Evolutionary conservation across 257 asterid species (phyloP), one percentile per base, ranked within the genome.

Genomic region (Gardenia jasminoides): DNA sequence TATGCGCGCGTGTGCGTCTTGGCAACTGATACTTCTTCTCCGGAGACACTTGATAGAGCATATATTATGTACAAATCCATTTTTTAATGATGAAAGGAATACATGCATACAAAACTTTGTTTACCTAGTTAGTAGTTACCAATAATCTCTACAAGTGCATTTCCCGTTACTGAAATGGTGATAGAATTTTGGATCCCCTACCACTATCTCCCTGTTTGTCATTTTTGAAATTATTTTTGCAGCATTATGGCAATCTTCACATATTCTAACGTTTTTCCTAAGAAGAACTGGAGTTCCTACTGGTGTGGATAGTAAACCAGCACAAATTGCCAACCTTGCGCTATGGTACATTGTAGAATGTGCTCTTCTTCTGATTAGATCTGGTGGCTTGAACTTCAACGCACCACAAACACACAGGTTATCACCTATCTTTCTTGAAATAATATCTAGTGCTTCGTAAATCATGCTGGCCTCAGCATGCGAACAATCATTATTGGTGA

Each of bases 121-220:
- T 9, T 20, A 56, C 26, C 64, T 24, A 17, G 33, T n/a, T 87
- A 36, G 4, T 36, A 36, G 41, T 5, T 86, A 91, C 97, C 97
- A 92, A 80, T 92, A 92, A 85, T 89, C 93, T 75, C 86, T 87
- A 86, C 97, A 90, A 0, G 93, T 90, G 83, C 97, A 92, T 4
- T 8, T 52, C 39, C 91, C 95, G 36, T 89, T 76, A 78, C 76
- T 86, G 76, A 90, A 92, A 68, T 85, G 93, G 84, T 92, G 97
- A 81, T 80, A 90, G 10, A 86, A 78, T 71, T 89, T 90, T 12
- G 90, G 68, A 73, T 89, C 96, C 46, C 94, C 92, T 0, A 90
- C 92, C 33, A 90, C 71, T 24, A 89, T 89, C 83, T 88, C 94
- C 78, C 97, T 88, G 24, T 81, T 85, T 33, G 90, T 82, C 30